phyloP scores from a whole-genome alignment of 768 basidiomycete genomes.

The Lanmaoa pseudosensibilis region DNA sequence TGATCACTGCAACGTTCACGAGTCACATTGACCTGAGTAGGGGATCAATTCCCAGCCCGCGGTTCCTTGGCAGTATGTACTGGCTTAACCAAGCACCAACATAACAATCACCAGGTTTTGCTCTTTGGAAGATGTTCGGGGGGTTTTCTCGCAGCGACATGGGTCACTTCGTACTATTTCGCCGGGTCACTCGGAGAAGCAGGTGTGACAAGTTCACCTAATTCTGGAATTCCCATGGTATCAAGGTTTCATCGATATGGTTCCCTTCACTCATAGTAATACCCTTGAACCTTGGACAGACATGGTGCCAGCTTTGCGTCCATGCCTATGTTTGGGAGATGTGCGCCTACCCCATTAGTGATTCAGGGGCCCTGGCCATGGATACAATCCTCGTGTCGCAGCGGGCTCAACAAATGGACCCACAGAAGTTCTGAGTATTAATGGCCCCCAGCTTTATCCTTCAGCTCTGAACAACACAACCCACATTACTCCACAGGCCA shows the following conservation, averaged over 20 bases:
- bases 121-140: neutral
- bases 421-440: slow-evolving; percentile 14
- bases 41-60: neutral
- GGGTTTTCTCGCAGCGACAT: neutral
- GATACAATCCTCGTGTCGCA: slow-evolving; percentile 2
- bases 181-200: neutral
- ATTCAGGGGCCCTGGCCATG: neutral
- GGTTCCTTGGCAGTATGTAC: neutral
- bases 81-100: neutral
- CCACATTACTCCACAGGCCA: neutral
- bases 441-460: neutral
- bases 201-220: neutral
- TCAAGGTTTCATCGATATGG: slow-evolving; percentile 21
- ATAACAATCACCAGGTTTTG: neutral
- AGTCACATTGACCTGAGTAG: neutral
- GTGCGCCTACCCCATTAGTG: neutral
- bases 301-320: slow-evolving; percentile 22
- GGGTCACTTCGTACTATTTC: neutral
- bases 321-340: slow-evolving; percentile 22
- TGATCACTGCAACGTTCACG: neutral
- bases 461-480: neutral
- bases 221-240: slow-evolving; percentile 6
- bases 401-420: slow-evolving; percentile 16
- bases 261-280: neutral
- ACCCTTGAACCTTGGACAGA: slow-evolving; percentile 1